Evolutionary conservation across 805 yeast genomes (phyloP), one percentile per base, ranked within the genome.

Genomic region (Grigorovia transvaalensis): DNA sequence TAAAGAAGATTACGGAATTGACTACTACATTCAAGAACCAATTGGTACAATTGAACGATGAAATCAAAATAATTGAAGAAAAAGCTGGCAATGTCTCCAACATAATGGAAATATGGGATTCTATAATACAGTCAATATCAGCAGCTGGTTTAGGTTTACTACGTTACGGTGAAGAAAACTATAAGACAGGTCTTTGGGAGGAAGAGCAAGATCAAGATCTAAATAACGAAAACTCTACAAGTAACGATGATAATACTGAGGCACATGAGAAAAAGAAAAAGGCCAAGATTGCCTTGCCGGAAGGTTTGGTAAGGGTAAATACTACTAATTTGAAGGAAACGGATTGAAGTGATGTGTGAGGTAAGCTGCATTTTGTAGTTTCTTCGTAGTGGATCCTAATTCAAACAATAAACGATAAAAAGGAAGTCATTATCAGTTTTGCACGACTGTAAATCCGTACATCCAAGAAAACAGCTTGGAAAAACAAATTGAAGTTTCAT

Each of bases 231-330:
- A 33, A 33, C 8, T 11, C 38, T 5, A 33, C 38, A 33, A 33
- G 15, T 33, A 33, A 33, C 15, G 38, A 13, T 33, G 81, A n/a
- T 60, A 79, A 53, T 56, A 50, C 56, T 1, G 58, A 59, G 13
- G 51, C 57, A 1, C 66, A 65, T 35, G 71, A 67, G n/a, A 66
- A 62, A 44, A 58, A 61, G 30, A 55, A 55, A 8, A 63, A 62
- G 35, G 52, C 48, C 18, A 68, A 64, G 1, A 66, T 70, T 2
- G 84, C 86, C 1, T 65, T 80, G 46, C 88, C 90, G 0, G 90
- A 83, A 59, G 72, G 85, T 0, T 66, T 84, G 56, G 84, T 84
- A 3, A 70, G 90, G 48, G 73, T 84, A 35, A 44, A 45, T 29
- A 45, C 44, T 3, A 72, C 9, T 38, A 38, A 38, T 38, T n/a